Base-by-base conservation (phyloP, 2,329 filamentous ascomycete genomes). In the Talaromyces sp. region DNA sequence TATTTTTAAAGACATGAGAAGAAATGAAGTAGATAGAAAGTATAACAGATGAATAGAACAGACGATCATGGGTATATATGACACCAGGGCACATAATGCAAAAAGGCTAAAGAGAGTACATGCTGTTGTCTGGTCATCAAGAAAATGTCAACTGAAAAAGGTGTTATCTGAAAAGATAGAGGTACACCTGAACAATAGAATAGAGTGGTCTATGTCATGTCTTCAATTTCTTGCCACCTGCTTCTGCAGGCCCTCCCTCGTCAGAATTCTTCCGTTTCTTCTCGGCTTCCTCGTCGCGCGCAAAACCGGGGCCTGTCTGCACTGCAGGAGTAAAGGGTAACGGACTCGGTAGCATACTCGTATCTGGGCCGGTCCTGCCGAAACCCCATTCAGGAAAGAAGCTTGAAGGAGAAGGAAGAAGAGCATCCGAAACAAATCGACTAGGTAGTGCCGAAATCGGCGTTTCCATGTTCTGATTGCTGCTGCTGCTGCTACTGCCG, bases 311-410 rank as follows among this genome's bases (percentile, higher is more conserved):
- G 5, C 77, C 79, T 8, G 69, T 76, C 61, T 76, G 75, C 13
- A 77, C 74, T 13, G 80, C 78, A 0, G 95, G 95, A 1, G 95
- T 98, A 77, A 97, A 97, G 67, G 93, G 96, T 69, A 98, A 81
- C 10, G 95, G 95, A 75, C 93, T 97, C 0, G 93, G 93, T 58
- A 98, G 83, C 70, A 96, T 95, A 72, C 95, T 96, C 75, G 85
- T 91, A 70, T 95, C 91, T 65, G 82, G 76, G 77, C 73, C 85
- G 76, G 76, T 88, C 75, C 76, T 71, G 29, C 85, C 84, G 76
- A 91, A 93, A 70, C 90, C 89, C 93, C 93, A 97, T 68, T 96
- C 93, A 0, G 91, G 89, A 73, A 96, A 98, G 79, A 98, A 97
- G 69, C 88, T 92, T 69, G 91, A 96, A 0, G 95, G 95, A 64